These are phyloP conservation scores for Aspergillus indologenus DNA, from an alignment of 495 filamentous ascomycete genomes.

Conservation along the genomic window DNA sequence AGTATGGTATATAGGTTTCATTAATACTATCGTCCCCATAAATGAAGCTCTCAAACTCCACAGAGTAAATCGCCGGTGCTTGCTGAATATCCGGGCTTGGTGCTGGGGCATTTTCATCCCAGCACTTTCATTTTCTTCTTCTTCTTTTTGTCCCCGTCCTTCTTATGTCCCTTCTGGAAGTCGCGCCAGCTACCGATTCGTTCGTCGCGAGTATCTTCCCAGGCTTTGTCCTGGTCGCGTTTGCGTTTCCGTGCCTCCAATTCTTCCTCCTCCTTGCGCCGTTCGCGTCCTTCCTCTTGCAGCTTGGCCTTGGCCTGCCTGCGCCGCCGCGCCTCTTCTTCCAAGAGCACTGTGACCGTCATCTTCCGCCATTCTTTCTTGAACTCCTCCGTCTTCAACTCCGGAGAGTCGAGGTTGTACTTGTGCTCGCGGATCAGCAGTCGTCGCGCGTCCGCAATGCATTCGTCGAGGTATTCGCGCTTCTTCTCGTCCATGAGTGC, in stretches of 20 bases:
- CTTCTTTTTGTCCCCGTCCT: slow-evolving; percentile 57
- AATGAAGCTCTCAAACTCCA: no score
- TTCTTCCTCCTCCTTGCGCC: slow-evolving; percentile 85
- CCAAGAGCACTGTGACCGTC: slow-evolving; percentile 86
- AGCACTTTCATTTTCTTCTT: slow-evolving; percentile 97
- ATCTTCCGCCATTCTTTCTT: slow-evolving; percentile 83
- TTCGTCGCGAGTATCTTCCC: slow-evolving; percentile 89
- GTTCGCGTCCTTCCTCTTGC: slow-evolving; percentile 93
- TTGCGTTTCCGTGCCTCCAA: slow-evolving; percentile 83
- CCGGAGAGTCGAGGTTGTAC: slow-evolving; percentile 82
- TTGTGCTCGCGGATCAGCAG: slow-evolving; percentile 91
- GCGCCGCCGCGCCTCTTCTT: slow-evolving; percentile 81
- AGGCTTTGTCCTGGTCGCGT: slow-evolving; percentile 85
- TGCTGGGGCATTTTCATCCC: no score
- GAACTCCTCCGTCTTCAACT: slow-evolving; percentile 76
- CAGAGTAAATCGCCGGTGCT: not conserved
- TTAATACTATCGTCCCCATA: not conserved
- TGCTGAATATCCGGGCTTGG: no score
- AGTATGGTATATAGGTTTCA: not conserved
- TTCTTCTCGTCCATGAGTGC: slow-evolving; percentile 92
- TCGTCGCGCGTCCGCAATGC: slow-evolving; percentile 92
- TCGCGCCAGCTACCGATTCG: slow-evolving; percentile 93
- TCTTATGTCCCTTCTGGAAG: slow-evolving; percentile 70
- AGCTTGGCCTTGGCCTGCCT: slow-evolving; percentile 89
- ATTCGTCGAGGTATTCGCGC: slow-evolving; percentile 82